Base-by-base conservation (phyloP, 1,284 basidiomycete species). In the Phlebopus sp. region DNA sequence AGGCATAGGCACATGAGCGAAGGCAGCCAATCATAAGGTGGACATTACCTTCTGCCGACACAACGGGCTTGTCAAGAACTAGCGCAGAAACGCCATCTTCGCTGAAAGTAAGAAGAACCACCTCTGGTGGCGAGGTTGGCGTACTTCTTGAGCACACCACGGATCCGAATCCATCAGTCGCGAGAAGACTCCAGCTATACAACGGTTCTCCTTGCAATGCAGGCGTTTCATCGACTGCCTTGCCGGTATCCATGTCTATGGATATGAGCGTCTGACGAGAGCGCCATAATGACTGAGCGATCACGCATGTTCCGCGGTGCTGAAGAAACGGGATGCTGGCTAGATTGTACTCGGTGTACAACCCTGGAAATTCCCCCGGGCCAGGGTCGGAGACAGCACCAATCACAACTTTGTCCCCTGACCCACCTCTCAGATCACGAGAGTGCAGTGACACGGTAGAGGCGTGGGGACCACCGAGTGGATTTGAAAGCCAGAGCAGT, bases 391-490 rank as follows among this genome's bases (percentile, higher is more conserved):
- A 49, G 8, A 72, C 69, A 1, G 77, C 66, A 11, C 80, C 56
- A 14, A 67, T 56, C 21, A 53, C 55, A 47, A 48, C 14, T 42
- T 38, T 53, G 31, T 61, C 50, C 1, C 42, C 34, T 2, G 15
- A 13, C 29, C 17, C 35, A 13, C 46, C 47, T 18, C 50, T 46
- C 27, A 71, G 37, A 56, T 77, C 67, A n/a, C 72, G 59, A 4
- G 63, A 54, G 52, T 82, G 73, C 0, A 90, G 60, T 3, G 72
- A 64, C 0, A 77, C 71, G 8, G 82, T 82, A 0, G 78, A 77
- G 5, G 73, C 71, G 54, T 90, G 88, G 0, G 82, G 69, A 1
- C 84, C 84, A 0, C 82, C 82, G 4, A 72, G 62, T 3, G 69
- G 59, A 54, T 75, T 77, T 9, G 81, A 75, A 15, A 88, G 54